These are phyloP conservation scores for Coprinellus aureogranulatus DNA, from an alignment of 768 basidiomycete species.

Conservation along the genomic window DNA sequence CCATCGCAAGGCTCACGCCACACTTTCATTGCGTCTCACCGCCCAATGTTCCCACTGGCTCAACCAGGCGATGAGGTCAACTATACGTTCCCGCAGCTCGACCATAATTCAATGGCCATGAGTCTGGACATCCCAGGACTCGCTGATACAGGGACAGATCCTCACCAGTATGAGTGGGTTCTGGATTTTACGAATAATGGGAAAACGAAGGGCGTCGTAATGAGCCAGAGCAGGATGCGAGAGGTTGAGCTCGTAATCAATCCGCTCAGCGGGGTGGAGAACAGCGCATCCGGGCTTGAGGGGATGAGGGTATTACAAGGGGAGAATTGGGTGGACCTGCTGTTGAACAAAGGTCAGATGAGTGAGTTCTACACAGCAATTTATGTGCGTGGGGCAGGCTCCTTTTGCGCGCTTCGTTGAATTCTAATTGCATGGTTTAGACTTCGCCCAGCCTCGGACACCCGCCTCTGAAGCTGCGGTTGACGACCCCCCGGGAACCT, in stretches of 20 bases:
- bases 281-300: conserved; percentile 32
- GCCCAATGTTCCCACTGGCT: conserved; percentile 55
- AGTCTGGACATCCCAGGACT: conserved; percentile 8
- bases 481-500: conserved; percentile 69
- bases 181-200: conserved; percentile 69
- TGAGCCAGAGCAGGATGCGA: conserved; percentile 71
- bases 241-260: conserved; percentile 68
- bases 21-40: conserved; percentile 44
- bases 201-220: conserved; percentile 55
- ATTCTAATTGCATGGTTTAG: conserved; percentile 40
- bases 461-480: conserved; percentile 66
- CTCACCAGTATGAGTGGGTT: conserved; percentile 57
- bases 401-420: conserved; percentile 1
- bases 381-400: conserved; percentile 48
- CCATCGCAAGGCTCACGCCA: conserved; percentile 36
- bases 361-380: conserved; percentile 65
- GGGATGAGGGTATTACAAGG: conserved; percentile 46
- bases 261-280: conserved; percentile 48
- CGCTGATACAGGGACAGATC: conserved; percentile 6
- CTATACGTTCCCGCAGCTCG: conserved; percentile 48
- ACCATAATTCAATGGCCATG: conserved; percentile 21
- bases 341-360: conserved; percentile 52
- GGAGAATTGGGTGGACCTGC: conserved; percentile 64
- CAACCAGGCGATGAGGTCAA: conserved; percentile 46
- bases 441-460: conserved; percentile 63